phyloP scores from a whole-genome alignment of 257 asterid species.

The Leonotis leonurus region DNA sequence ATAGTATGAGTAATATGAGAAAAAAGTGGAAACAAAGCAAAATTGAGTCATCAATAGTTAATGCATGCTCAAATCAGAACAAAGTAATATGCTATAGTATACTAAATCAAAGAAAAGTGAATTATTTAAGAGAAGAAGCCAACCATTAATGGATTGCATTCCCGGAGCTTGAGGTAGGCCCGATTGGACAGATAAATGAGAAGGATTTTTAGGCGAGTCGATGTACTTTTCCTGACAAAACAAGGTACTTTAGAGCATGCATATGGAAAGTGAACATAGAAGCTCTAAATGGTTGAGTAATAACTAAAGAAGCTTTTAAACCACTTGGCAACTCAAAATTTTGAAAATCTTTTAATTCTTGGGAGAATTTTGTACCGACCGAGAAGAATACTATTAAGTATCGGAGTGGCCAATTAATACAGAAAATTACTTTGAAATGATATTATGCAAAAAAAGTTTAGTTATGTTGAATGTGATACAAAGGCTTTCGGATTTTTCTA shows the following conservation, averaged over 20 bases:
- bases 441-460: too few species aligned
- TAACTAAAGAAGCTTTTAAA: too few species aligned
- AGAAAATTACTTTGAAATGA: not conserved
- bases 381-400: not conserved
- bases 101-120: slow-evolving; percentile 8
- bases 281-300: too few species aligned
- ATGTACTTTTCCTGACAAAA: slow-evolving; percentile 54
- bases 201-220: slow-evolving; percentile 40
- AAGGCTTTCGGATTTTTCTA: not conserved
- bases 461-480: not conserved
- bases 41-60: not conserved
- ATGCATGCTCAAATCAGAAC: not conserved
- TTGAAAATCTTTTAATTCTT: too few species aligned
- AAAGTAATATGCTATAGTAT: not conserved
- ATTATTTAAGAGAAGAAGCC: too few species aligned
- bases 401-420: not conserved
- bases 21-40: too few species aligned
- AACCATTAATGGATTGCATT: slow-evolving; percentile 49
- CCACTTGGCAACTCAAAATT: too few species aligned
- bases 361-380: not conserved
- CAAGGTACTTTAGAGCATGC: slow-evolving; percentile 14
- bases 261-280: not conserved
- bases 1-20: too few species aligned
- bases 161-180: slow-evolving; percentile 43
- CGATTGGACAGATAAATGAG: slow-evolving; percentile 45